phyloP scores from a whole-genome alignment of 2,329 filamentous ascomycete species.

The Trichoderma koningiopsis region DNA sequence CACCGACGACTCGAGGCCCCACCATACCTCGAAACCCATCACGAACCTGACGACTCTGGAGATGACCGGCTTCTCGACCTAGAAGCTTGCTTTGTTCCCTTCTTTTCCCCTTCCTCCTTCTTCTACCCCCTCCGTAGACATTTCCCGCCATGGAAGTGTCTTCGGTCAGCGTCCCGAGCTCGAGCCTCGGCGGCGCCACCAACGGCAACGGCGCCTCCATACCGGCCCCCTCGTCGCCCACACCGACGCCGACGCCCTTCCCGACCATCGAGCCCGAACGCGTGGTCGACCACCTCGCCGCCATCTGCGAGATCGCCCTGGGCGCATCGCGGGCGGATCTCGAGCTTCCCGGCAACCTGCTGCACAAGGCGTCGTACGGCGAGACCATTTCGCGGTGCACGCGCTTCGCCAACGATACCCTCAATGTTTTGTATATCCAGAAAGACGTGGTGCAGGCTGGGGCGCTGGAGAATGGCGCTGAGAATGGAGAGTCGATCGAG shows the following conservation, averaged over 20 bases:
- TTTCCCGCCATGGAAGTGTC: slow-evolving; percentile 55
- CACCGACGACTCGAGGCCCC: neutral
- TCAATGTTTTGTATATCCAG: slow-evolving; percentile 86
- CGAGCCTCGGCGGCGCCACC: slow-evolving; percentile 54
- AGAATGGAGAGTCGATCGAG: slow-evolving; percentile 37
- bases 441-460: slow-evolving; percentile 69
- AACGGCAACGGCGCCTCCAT: slow-evolving; percentile 35
- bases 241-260: slow-evolving; percentile 46
- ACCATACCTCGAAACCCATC: slow-evolving; percentile 16
- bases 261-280: slow-evolving; percentile 65
- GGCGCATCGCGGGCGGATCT: slow-evolving; percentile 78
- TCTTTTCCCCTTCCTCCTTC: slow-evolving; percentile 21
- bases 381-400: slow-evolving; percentile 87
- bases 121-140: slow-evolving; percentile 2
- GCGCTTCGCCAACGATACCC: slow-evolving; percentile 85
- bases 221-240: slow-evolving; percentile 48
- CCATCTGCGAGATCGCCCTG: slow-evolving; percentile 71
- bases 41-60: slow-evolving; percentile 31
- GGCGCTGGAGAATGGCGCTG: slow-evolving; percentile 44
- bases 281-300: slow-evolving; percentile 71
- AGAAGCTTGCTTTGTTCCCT: slow-evolving; percentile 27
- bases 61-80: slow-evolving; percentile 34
- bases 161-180: slow-evolving; percentile 47
- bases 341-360: slow-evolving; percentile 76
- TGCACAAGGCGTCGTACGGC: slow-evolving; percentile 69